These are phyloP conservation scores for Globisporangium viniferum DNA, from an alignment of 352 stramenopile species.

Conservation along the genomic window DNA sequence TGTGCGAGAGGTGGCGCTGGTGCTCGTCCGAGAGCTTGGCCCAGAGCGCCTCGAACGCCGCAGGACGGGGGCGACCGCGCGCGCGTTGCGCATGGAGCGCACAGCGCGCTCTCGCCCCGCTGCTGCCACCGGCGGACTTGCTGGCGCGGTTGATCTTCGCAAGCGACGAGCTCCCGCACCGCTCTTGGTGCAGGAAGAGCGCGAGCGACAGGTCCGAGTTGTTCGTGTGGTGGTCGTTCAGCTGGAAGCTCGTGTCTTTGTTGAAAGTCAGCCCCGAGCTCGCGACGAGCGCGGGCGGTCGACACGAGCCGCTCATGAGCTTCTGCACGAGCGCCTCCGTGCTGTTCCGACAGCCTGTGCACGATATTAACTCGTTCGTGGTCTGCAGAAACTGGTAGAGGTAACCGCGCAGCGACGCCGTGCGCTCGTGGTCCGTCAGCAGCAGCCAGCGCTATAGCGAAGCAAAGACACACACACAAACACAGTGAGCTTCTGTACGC, in stretches of 20 bases:
- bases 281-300: slow-evolving; percentile 42
- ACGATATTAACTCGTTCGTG: slow-evolving; percentile 66
- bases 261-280: slow-evolving; percentile 55
- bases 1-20: slow-evolving; percentile 77
- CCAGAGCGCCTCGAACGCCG: slow-evolving; percentile 77
- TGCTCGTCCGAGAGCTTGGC: slow-evolving; percentile 74
- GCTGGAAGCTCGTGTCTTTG: slow-evolving; percentile 55
- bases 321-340: slow-evolving; percentile 76
- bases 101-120: slow-evolving; percentile 54
- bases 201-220: slow-evolving; percentile 63
- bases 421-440: slow-evolving; percentile 74
- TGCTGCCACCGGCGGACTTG: slow-evolving; percentile 27
- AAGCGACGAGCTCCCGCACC: slow-evolving; percentile 51
- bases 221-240: slow-evolving; percentile 64
- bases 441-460: slow-evolving; percentile 62
- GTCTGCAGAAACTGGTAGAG: slow-evolving; percentile 71
- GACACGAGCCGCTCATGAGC: slow-evolving; percentile 38
- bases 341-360: slow-evolving; percentile 73
- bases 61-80: slow-evolving; percentile 62
- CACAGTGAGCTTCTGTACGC: background rate
- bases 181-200: slow-evolving; percentile 81
- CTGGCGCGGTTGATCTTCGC: slow-evolving; percentile 34
- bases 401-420: slow-evolving; percentile 59
- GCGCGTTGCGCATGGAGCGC: slow-evolving; percentile 75
- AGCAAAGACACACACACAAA: background rate